Evolutionary conservation across 257 asterid genomes (phyloP), one percentile per base, ranked within the genome.

Genomic region (Solanum pinnatisectum): DNA sequence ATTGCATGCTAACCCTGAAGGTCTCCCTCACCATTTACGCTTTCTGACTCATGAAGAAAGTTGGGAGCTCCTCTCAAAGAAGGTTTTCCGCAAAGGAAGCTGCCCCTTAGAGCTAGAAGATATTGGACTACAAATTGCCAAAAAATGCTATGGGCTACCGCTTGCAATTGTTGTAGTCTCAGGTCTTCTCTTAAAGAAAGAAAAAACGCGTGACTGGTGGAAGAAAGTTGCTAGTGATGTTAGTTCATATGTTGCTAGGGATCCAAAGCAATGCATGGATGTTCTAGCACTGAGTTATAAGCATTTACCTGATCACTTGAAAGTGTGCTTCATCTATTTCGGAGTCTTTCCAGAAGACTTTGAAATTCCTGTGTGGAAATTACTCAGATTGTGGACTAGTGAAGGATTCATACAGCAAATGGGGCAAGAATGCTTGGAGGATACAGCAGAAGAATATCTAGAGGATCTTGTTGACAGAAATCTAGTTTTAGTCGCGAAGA

Each of bases 131-230:
- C 87, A 81, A 25, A 92, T 92, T 49, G 93, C 90, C 3, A 84
- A 88, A 36, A 89, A 88, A 86, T 92, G 94, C 37, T 73, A 85
- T 27, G 92, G 93, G 32, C 89, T 92, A 22, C 92, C 92, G 10
- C 87, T 92, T 10, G 92, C 94, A 10, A 87, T 90, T 49, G 90
- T 90, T 70, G 92, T 91, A 30, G 84, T 91, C 20, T 87, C 90
- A 8, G 92, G 93, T 27, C 83, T 90, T 71, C 90, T 90, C 27
- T 32, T 77, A 52, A 90, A 83, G 90, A 87, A 27, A 16, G 88
- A 90, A 39, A 90, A 87, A 22, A 85, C 84, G 5, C 73, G 37
- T 42, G 91, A 89, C 16, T 85, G 89, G 89, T 91, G 92, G 93
- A 83, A 79, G 86, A 88, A 52, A 56, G 84, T 91, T 33, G 88